Conservation (phyloP, 2,329 filamentous ascomycete species). For the Alternaria panax region DNA sequence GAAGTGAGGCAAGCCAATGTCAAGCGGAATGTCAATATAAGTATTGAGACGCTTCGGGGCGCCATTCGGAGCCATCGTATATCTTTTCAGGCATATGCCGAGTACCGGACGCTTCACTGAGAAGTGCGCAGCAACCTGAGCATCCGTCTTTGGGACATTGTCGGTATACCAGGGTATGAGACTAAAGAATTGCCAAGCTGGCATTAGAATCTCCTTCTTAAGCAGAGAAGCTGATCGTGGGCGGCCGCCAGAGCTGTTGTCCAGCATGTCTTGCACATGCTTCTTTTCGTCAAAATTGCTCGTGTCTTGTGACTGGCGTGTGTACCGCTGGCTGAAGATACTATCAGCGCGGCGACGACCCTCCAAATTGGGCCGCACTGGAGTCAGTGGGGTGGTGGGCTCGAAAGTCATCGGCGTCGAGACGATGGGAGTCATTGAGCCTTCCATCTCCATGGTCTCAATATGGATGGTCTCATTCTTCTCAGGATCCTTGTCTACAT, state of each 20-base stretch:
- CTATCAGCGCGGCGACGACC: slow-evolving; percentile 56
- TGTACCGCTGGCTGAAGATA: slow-evolving; percentile 57
- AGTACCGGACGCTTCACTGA: slow-evolving; percentile 82
- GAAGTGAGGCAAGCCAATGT: slow-evolving; percentile 84
- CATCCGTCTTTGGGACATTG: slow-evolving; percentile 69
- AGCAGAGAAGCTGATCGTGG: slow-evolving; percentile 53
- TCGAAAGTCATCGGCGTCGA: slow-evolving; percentile 42
- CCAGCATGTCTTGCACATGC: slow-evolving; percentile 50
- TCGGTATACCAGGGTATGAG: slow-evolving; percentile 91
- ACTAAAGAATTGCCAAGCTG: slow-evolving; percentile 97
- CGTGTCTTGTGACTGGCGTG: slow-evolving; percentile 55
- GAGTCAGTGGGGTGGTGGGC: slow-evolving; percentile 34
- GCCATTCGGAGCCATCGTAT: slow-evolving; percentile 75
- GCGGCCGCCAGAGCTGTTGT: slow-evolving; percentile 40
- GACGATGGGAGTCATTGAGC: slow-evolving; percentile 45
- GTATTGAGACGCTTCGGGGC: slow-evolving; percentile 76
- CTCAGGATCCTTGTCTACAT: slow-evolving; percentile 36
- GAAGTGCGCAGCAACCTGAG: slow-evolving; percentile 89
- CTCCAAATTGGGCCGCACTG: slow-evolving; percentile 35
- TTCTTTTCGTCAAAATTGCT: slow-evolving; percentile 60
- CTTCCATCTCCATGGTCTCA: slow-evolving; percentile 53
- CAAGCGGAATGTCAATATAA: slow-evolving; percentile 88
- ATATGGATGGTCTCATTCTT: slow-evolving; percentile 53
- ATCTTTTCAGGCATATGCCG: slow-evolving; percentile 91
- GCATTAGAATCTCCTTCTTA: slow-evolving; percentile 87